Conservation (phyloP, 1,284 basidiomycete genomes). For the Moesziomyces aphidis region DNA sequence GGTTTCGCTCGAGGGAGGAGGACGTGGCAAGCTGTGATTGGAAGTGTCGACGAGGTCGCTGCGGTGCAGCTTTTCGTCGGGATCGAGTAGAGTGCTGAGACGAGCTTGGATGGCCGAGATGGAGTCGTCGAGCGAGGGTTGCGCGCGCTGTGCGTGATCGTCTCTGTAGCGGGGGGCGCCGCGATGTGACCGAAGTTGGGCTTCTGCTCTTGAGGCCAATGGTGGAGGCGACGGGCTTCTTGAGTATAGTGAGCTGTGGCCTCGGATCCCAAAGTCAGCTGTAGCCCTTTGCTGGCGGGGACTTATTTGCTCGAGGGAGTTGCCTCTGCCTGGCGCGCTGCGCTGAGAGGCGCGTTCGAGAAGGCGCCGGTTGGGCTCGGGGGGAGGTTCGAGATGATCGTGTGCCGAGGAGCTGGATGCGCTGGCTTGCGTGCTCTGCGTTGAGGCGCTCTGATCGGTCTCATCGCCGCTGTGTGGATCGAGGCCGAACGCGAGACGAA, state of each 20-base stretch:
- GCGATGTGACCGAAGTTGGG: not conserved
- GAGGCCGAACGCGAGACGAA: constrained; percentile 59
- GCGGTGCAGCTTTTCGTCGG: not conserved
- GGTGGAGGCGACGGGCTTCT: no score
- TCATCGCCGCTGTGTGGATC: constrained; percentile 50
- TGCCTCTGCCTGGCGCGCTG: no score
- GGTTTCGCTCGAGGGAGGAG: not conserved
- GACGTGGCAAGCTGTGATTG: no score
- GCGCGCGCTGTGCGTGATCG: not conserved
- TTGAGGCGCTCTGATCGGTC: constrained; percentile 17
- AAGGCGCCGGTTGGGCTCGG: not conserved
- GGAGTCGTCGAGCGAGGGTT: constrained; percentile 16
- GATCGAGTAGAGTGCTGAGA: constrained; percentile 18
- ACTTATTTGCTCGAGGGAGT: not conserved
- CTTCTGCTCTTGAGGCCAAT: no score
- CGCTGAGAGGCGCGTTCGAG: not conserved
- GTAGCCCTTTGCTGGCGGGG: no score
- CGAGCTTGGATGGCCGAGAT: constrained; percentile 43
- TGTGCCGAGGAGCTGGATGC: constrained; percentile 4
- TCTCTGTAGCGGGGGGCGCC: not conserved
- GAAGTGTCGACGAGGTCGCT: not conserved
- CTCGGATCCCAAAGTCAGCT: no score
- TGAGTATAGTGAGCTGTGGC: no score
- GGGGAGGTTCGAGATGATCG: not conserved
- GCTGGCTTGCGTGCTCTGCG: constrained; percentile 14